phyloP scores from a whole-genome alignment of 352 stramenopile species.

The Blastocystis sp. region DNA sequence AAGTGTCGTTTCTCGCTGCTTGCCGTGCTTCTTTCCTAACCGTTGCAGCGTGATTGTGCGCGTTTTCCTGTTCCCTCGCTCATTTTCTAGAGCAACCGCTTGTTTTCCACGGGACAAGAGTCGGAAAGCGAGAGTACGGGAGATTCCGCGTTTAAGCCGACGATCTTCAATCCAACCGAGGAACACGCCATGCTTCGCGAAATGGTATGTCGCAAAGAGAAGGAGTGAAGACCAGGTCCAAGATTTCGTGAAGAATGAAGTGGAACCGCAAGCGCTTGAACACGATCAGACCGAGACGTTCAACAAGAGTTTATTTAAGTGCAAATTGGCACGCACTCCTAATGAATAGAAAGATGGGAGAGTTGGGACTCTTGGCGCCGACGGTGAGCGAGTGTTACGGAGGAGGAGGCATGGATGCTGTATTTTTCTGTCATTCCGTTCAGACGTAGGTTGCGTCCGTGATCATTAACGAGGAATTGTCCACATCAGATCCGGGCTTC shows the following conservation, averaged over 20 bases:
- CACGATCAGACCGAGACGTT: constrained; percentile 95
- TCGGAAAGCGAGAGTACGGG: background rate
- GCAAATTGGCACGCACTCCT: background rate
- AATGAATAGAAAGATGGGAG: constrained; percentile 83
- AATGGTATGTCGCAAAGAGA: too few species aligned
- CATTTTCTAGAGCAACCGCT: background rate
- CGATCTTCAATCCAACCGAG: constrained; percentile 85
- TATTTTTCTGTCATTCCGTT: background rate
- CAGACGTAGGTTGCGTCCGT: constrained; percentile 83
- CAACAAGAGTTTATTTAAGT: constrained; percentile 91
- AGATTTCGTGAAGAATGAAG: constrained; percentile 90
- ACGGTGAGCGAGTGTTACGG: constrained; percentile 94
- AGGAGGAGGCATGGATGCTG: constrained; percentile 91
- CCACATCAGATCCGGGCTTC: constrained; percentile 94
- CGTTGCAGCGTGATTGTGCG: background rate
- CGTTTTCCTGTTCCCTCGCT: background rate
- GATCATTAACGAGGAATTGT: constrained; percentile 92
- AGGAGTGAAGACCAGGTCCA: constrained; percentile 46
- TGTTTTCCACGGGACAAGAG: background rate
- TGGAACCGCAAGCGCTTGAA: constrained; percentile 94
- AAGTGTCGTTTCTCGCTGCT: background rate
- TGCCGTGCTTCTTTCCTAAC: background rate
- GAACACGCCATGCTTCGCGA: constrained; percentile 87
- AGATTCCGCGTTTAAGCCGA: background rate
- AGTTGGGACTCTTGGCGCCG: constrained; percentile 92